phyloP scores from a whole-genome alignment of 1,284 basidiomycete genomes.

The Mycosarcoma maydis region DNA sequence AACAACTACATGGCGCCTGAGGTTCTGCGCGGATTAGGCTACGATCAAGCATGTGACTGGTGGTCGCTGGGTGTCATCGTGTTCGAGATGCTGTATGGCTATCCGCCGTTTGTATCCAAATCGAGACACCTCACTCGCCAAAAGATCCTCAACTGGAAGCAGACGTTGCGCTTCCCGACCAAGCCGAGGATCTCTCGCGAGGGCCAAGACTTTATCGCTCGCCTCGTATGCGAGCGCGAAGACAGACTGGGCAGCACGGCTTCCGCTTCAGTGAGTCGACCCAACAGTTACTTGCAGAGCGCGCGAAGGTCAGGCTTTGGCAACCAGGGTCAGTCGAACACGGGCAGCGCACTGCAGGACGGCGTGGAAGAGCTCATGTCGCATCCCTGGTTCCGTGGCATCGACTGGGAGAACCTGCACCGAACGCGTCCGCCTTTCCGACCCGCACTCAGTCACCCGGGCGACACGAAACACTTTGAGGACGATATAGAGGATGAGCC shows the following conservation, averaged over 20 bases:
- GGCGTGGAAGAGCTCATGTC: slow-evolving; percentile 89
- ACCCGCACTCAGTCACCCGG: slow-evolving; percentile 74
- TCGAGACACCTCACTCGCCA: slow-evolving; percentile 61
- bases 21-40: slow-evolving; percentile 84
- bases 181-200: slow-evolving; percentile 84
- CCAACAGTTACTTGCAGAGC: slow-evolving; percentile 79
- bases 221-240: slow-evolving; percentile 90
- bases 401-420: slow-evolving; percentile 55
- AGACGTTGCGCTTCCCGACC: slow-evolving; percentile 84
- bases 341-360: slow-evolving; percentile 70
- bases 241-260: slow-evolving; percentile 85
- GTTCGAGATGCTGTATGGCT: slow-evolving; percentile 72
- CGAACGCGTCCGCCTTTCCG: slow-evolving; percentile 82
- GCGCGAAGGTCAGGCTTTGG: slow-evolving; percentile 80
- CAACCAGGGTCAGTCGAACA: slow-evolving; percentile 63
- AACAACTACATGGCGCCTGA: slow-evolving; percentile 83
- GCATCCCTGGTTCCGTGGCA: slow-evolving; percentile 64
- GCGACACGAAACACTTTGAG: slow-evolving; percentile 67
- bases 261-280: slow-evolving; percentile 76
- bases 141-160: slow-evolving; percentile 81
- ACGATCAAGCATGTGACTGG: slow-evolving; percentile 95
- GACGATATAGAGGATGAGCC: slow-evolving; percentile 87
- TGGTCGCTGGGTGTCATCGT: slow-evolving; percentile 96
- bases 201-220: slow-evolving; percentile 84
- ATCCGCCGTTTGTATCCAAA: slow-evolving; percentile 75